Base-by-base conservation (phyloP, 148 eudicot species). In the Rhododendron kiyosumense region DNA sequence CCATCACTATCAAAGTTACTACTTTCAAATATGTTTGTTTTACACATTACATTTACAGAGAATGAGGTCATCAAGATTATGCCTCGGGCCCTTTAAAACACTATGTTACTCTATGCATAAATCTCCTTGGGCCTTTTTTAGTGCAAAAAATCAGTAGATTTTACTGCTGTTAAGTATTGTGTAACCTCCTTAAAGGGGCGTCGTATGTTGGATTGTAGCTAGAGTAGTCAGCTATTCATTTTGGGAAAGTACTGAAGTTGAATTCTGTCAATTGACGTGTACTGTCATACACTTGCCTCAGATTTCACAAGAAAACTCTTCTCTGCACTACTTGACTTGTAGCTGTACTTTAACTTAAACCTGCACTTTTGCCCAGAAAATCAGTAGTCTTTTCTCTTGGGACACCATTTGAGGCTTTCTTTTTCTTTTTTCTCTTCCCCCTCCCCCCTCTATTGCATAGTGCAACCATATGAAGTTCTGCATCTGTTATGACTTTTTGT, bases 401-500 rank as follows among this genome's bases (percentile, higher is more conserved):
- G 78, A 7, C 38, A 15, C 74, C 24, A 80, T 9, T 46, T 20
- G 9, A 26, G 20, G 43, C 57, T 65, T 61, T 13, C 11, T 12
- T 52, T 24, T 71, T 18, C 12, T 54, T 59, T 71, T 18, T 48
- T 14, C 30, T 71, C 5, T 69, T 34, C 51, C 49, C 65, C 2
- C 7, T 20, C 32, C 11, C 28, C 63, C 49, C 57, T 83, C 51
- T 51, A 14, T 28, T n/a, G 17, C 17, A 15, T 57, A 84, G 26
- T 83, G 52, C 73, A 80, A 81, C 71, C 82, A 43, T 49, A 43
- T 41, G 48, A 71, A 54, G 5, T 74, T 61, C 82, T 69, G 36
- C 82, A 65, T 26, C 22, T 49, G 46, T 54, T 85, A 83, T n/a
- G 76, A 28, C 10, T 5, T 43, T 86, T 49, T 87, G 7, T 83